phyloP scores from a whole-genome alignment of 1,284 basidiomycete species.

The Tilletia walkeri region DNA sequence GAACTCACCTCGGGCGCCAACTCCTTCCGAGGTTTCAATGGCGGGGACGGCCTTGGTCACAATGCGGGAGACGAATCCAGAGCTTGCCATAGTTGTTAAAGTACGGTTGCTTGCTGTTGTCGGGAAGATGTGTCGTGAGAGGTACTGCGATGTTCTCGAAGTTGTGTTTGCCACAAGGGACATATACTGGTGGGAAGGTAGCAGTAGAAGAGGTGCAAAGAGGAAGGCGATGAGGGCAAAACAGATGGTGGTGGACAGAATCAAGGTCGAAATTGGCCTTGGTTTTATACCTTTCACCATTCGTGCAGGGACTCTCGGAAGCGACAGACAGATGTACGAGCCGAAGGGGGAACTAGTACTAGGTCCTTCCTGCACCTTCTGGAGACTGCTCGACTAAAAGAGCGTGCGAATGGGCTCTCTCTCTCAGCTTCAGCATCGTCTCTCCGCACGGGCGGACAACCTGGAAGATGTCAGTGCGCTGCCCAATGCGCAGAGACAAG shows the following conservation, averaged over 20 bases:
- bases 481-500: too few species aligned
- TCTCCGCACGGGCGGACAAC: too few species aligned
- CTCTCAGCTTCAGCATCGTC: too few species aligned
- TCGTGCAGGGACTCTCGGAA: not conserved
- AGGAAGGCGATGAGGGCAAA: not conserved
- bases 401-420: too few species aligned
- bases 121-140: not conserved
- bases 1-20: constrained; percentile 63
- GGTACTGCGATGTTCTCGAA: not conserved
- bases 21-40: constrained; percentile 82
- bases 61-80: constrained; percentile 62
- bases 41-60: constrained; percentile 75
- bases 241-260: not conserved
- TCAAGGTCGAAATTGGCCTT: not conserved
- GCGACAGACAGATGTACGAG: not conserved
- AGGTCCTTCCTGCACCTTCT: too few species aligned
- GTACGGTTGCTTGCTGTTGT: not conserved
- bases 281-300: constrained; percentile 15
- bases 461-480: too few species aligned
- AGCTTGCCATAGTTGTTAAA: not conserved
- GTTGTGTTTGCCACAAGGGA: not conserved
- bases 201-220: not conserved
- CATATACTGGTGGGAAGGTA: not conserved
- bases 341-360: not conserved
- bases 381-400: too few species aligned